phyloP scores from a whole-genome alignment of 1,284 basidiomycete species.

The Puccinia triticina region DNA sequence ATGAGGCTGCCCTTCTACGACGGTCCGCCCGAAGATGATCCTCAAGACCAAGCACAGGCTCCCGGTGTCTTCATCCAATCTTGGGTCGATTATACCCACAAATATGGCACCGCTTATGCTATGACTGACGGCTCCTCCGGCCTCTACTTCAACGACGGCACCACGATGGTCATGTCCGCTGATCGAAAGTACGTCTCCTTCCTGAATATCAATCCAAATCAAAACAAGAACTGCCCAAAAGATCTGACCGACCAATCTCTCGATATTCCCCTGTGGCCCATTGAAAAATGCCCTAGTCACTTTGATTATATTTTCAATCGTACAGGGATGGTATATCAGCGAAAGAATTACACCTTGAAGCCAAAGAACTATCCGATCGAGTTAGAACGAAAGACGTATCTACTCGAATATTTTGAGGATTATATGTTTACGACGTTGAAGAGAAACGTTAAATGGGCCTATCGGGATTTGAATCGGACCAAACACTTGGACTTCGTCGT shows the following conservation, averaged over 20 bases:
- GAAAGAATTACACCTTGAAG: slow-evolving; percentile 59
- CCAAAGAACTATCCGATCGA: slow-evolving; percentile 62
- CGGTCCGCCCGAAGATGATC: slow-evolving; percentile 14
- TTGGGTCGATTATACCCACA: slow-evolving; percentile 98
- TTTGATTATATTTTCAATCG: slow-evolving; percentile 73
- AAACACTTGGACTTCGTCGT: slow-evolving; percentile 92
- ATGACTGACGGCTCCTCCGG: slow-evolving; percentile 91
- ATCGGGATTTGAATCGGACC: slow-evolving; percentile 69
- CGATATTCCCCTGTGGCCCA: background rate
- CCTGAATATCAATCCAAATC: background rate
- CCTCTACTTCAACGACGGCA: slow-evolving; percentile 94
- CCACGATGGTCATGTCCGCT: slow-evolving; percentile 78
- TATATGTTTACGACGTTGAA: slow-evolving; percentile 88
- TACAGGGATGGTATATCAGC: slow-evolving; percentile 56
- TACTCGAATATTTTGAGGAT: slow-evolving; percentile 86
- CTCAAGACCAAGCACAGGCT: slow-evolving; percentile 60
- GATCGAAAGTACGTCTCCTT: slow-evolving; percentile 72
- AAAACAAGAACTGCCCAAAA: background rate
- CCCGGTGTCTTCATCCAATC: slow-evolving; percentile 89
- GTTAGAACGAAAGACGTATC: slow-evolving; percentile 81
- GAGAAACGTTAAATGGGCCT: slow-evolving; percentile 78
- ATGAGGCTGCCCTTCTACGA: slow-evolving; percentile 46
- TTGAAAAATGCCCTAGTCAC: slow-evolving; percentile 65
- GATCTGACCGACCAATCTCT: background rate
- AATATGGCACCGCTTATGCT: slow-evolving; percentile 98